Percentiles rank a stretch among this genome's conserved stretches.
phyloP scores from a whole-genome alignment of 257 asterid genomes.

The Paraleonurus japonicus region DNA sequence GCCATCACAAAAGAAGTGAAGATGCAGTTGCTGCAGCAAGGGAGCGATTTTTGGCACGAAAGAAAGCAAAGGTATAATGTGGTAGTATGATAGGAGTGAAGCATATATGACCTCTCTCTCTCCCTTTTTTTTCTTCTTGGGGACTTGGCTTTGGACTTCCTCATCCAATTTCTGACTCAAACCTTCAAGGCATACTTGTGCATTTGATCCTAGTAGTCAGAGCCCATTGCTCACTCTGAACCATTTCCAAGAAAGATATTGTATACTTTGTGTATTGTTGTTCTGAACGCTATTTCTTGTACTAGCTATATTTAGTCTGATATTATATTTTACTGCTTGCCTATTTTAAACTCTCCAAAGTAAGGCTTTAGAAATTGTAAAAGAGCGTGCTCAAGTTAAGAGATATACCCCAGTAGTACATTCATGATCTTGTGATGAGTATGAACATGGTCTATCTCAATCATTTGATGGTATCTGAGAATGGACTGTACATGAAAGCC shows the following conservation, averaged over 20 bases:
- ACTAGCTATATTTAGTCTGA: background rate
- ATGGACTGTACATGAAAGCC: background rate
- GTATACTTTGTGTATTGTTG: background rate
- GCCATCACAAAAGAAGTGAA: constrained; percentile 61
- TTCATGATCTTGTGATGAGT: background rate
- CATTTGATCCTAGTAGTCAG: background rate
- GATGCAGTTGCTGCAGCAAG: constrained; percentile 68
- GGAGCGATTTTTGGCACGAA: constrained; percentile 77
- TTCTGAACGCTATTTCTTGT: background rate
- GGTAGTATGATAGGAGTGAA: background rate
- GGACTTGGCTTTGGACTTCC: background rate
- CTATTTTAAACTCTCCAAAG: background rate
- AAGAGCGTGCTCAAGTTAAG: background rate
- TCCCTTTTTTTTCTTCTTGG: background rate
- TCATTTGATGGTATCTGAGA: background rate
- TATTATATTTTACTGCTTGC: background rate
- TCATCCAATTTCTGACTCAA: background rate
- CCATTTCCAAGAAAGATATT: background rate
- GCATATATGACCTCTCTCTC: background rate
- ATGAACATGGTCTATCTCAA: background rate
- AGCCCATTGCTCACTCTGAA: background rate
- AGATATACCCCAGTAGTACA: background rate
- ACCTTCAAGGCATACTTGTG: background rate
- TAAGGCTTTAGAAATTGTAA: background rate
- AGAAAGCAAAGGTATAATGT: constrained; percentile 56